A percentile compares a stretch with the other conserved stretches of the same genome.
These are phyloP conservation scores for Eucalyptus coolabah DNA, from an alignment of 345 rosid genomes.

Conservation along the genomic window DNA sequence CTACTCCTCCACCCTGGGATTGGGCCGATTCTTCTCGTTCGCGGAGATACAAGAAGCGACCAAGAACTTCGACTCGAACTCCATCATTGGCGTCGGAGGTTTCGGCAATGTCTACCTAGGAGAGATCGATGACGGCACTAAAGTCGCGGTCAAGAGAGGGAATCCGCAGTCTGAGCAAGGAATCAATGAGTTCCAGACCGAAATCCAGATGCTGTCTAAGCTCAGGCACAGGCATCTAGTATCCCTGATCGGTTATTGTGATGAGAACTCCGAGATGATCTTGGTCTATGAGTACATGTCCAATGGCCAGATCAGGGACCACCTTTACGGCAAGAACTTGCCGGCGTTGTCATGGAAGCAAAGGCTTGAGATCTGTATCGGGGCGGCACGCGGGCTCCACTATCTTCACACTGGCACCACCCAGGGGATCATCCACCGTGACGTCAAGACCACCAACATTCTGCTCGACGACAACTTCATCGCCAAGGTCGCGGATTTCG, in stretches of 20 bases:
- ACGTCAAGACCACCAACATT: constrained; percentile 41
- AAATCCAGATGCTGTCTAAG: constrained; percentile 39
- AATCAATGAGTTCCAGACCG: constrained; percentile 31
- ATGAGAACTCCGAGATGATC: constrained; percentile 33
- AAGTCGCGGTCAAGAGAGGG: constrained; percentile 39
- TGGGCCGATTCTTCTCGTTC: constrained; percentile 2
- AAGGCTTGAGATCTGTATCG: constrained; percentile 29
- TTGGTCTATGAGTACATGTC: constrained; percentile 39
- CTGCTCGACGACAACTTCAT: constrained; percentile 27
- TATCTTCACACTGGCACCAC: constrained; percentile 36
- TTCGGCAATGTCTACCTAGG: constrained; percentile 36
- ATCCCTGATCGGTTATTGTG: constrained; percentile 33
- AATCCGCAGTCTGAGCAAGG: constrained; percentile 43
- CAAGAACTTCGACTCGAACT: neutral
- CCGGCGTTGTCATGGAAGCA: constrained; percentile 30
- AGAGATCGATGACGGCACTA: constrained; percentile 16
- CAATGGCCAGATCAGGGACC: constrained; percentile 31
- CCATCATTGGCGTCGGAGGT: constrained; percentile 27
- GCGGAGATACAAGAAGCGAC: constrained; percentile 4
- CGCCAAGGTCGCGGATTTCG: constrained; percentile 39
- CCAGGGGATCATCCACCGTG: constrained; percentile 37
- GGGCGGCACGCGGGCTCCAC: constrained; percentile 36
- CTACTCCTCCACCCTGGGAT: neutral
- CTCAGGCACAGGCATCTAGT: constrained; percentile 41
- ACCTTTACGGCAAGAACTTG: constrained; percentile 24